Evolutionary conservation across 352 stramenopile species (phyloP).

Genomic region (Halophytophthora polymorphica): DNA sequence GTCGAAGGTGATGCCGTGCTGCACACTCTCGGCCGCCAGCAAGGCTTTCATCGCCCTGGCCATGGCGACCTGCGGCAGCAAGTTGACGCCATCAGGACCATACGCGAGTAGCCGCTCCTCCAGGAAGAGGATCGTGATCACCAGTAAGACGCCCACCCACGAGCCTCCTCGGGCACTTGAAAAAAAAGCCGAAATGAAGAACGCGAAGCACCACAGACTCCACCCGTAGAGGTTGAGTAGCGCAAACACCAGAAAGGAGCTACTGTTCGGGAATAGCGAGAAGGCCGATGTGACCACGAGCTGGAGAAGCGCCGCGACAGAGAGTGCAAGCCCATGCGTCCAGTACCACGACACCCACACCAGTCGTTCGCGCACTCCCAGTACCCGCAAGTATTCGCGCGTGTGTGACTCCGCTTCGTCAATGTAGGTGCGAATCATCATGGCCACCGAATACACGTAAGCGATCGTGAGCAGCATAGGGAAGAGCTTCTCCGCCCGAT

Average conservation of each 20-base stretch:
- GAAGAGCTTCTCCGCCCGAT: constrained; percentile 25
- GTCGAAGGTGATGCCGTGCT: constrained; percentile 23
- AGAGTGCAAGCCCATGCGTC: constrained; percentile 35
- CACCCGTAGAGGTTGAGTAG: constrained; percentile 32
- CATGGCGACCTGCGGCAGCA: constrained; percentile 45
- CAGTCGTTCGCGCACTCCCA: constrained; percentile 30
- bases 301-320: constrained; percentile 31
- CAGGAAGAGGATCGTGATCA: constrained; percentile 33
- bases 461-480: constrained; percentile 27
- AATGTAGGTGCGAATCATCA: constrained; percentile 29
- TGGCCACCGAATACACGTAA: constrained; percentile 28
- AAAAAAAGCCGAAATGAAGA: constrained; percentile 20
- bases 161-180: constrained; percentile 29
- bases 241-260: constrained; percentile 21
- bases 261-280: constrained; percentile 31
- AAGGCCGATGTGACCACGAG: constrained; percentile 14
- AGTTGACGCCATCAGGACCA: constrained; percentile 25
- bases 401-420: constrained; percentile 29
- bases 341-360: constrained; percentile 42
- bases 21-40: constrained; percentile 6
- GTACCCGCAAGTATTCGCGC: constrained; percentile 31
- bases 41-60: constrained; percentile 11
- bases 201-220: constrained; percentile 23
- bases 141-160: constrained; percentile 31
- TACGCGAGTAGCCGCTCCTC: constrained; percentile 18